Conservation (phyloP, 441 rosid species). For the Isatis lusitanica region DNA sequence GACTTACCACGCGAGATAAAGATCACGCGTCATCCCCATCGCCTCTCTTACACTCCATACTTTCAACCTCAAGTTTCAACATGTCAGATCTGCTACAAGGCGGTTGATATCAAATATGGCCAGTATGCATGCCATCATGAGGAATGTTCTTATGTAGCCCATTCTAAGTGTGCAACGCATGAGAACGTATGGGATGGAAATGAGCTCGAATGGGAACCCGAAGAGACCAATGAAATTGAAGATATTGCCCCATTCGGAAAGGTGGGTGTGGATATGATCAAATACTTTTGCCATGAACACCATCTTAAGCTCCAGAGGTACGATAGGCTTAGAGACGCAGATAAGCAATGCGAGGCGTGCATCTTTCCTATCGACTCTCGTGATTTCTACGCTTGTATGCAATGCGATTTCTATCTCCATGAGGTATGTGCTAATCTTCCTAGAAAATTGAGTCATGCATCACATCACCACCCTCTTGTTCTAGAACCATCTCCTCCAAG, state of each 20-base stretch:
- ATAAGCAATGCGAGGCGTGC: not conserved
- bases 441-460: not conserved
- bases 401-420: not conserved
- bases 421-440: not conserved
- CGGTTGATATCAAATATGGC: not conserved
- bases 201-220: not conserved
- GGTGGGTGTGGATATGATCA: not conserved
- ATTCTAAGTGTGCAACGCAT: not conserved
- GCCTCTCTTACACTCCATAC: not conserved
- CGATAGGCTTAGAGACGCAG: not conserved
- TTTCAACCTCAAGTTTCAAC: not conserved
- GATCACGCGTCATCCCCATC: not conserved
- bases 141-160: not conserved
- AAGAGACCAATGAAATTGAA: not conserved
- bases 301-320: not conserved
- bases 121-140: not conserved
- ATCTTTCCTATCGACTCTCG: not conserved
- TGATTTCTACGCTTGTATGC: not conserved
- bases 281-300: not conserved
- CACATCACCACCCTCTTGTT: not conserved
- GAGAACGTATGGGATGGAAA: not conserved
- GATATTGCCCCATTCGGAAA: not conserved
- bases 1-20: not conserved
- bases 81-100: not conserved
- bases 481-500: not conserved